These are phyloP conservation scores for Primulina tabacum DNA, from an alignment of 257 asterid species.

Conservation along the genomic window DNA sequence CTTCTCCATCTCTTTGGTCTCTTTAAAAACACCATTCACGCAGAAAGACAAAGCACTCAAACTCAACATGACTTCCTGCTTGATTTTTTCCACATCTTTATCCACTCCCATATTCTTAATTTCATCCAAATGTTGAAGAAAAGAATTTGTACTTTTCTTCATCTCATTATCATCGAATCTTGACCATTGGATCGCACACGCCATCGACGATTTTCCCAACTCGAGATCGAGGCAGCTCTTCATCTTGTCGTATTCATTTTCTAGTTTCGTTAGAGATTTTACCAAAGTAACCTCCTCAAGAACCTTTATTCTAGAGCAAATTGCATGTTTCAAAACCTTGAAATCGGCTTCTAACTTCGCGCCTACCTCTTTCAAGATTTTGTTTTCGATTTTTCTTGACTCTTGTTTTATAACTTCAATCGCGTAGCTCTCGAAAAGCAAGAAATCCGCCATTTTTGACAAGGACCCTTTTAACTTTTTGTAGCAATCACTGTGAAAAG, in stretches of 20 bases:
- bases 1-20: conserved; percentile 63
- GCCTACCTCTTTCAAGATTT: conserved; percentile 38
- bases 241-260: conserved; percentile 48
- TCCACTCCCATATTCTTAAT: conserved; percentile 26
- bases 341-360: conserved; percentile 43
- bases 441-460: conserved; percentile 52
- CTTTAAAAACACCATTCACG: conserved; percentile 49
- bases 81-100: conserved; percentile 32
- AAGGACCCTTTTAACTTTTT: conserved; percentile 43
- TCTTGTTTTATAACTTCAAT: conserved; percentile 46
- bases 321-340: conserved; percentile 38
- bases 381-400: conserved; percentile 29
- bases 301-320: conserved; percentile 43
- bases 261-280: conserved; percentile 40
- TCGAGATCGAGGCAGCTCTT: conserved; percentile 50
- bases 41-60: conserved; percentile 65
- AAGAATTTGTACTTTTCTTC: conserved; percentile 29
- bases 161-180: conserved; percentile 28
- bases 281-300: conserved; percentile 51
- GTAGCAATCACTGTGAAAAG: conserved; percentile 56
- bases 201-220: conserved; percentile 39
- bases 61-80: conserved; percentile 40
- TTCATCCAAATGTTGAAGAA: conserved; percentile 43
- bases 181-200: conserved; percentile 13
- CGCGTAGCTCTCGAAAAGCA: conserved; percentile 48